These are phyloP conservation scores for Rhododendron ovatum DNA, from an alignment of 148 eudicot genomes.

Conservation along the genomic window DNA sequence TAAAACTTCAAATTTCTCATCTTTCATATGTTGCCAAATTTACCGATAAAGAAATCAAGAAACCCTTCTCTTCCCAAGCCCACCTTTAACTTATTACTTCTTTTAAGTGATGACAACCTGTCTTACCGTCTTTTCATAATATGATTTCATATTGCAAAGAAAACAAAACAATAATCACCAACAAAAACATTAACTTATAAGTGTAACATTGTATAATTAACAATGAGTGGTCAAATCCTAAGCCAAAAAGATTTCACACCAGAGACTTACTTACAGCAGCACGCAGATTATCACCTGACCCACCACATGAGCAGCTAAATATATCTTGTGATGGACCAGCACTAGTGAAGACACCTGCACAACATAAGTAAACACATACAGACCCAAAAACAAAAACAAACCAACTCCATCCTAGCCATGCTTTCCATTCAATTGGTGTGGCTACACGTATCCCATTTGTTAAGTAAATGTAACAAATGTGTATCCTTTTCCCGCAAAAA, in stretches of 20 bases:
- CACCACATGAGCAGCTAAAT: slow-evolving; percentile 76
- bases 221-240: background rate
- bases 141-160: too few relatives aligned
- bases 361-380: background rate
- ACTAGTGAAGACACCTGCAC: slow-evolving; percentile 60
- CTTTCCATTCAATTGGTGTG: too few relatives aligned
- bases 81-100: background rate
- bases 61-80: background rate
- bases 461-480: too few relatives aligned
- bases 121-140: too few relatives aligned
- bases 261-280: slow-evolving; percentile 88
- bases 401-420: too few relatives aligned
- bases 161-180: too few relatives aligned
- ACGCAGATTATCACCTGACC: slow-evolving; percentile 57
- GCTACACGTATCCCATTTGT: too few relatives aligned
- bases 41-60: background rate
- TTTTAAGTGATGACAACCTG: background rate
- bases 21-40: background rate
- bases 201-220: background rate
- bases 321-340: slow-evolving; percentile 75
- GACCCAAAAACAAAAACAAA: background rate
- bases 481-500: background rate
- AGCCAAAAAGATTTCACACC: slow-evolving; percentile 35
- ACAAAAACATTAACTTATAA: too few relatives aligned
- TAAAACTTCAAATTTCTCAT: background rate